phyloP scores from a whole-genome alignment of 805 yeast species.

The Saturnispora serradocipensis region DNA sequence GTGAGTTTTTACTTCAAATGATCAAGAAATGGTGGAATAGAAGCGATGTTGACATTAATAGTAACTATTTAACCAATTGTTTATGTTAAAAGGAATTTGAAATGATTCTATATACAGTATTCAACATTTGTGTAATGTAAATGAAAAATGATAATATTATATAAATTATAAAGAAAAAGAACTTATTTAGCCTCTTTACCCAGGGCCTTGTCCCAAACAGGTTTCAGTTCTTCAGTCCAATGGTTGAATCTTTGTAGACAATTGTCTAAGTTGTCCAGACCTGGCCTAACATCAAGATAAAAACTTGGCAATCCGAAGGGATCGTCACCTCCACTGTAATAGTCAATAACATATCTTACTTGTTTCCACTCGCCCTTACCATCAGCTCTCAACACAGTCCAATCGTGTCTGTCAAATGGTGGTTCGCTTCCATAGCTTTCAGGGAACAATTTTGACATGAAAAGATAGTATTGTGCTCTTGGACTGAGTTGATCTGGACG shows the following conservation, averaged over 20 bases:
- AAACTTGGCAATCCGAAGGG: constrained; percentile 85
- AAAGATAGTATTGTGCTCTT: constrained; percentile 62
- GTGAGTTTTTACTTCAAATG: constrained; percentile 35
- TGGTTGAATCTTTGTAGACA: constrained; percentile 60
- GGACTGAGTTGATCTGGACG: constrained; percentile 85
- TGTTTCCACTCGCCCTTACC: constrained; percentile 48
- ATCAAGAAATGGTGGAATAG: constrained; percentile 40
- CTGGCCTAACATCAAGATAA: constrained; percentile 91
- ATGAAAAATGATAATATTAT: not conserved
- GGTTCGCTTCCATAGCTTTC: constrained; percentile 61
- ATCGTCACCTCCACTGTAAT: constrained; percentile 87
- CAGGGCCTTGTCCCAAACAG: constrained; percentile 63
- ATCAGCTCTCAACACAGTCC: constrained; percentile 79
- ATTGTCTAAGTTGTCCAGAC: constrained; percentile 58
- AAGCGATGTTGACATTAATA: constrained; percentile 34
- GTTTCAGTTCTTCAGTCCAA: constrained; percentile 45
- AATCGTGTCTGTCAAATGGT: constrained; percentile 97
- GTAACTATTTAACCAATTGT: constrained; percentile 26
- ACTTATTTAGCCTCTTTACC: constrained; percentile 30
- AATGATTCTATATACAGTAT: not conserved
- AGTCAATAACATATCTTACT: constrained; percentile 90
- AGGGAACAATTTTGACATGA: constrained; percentile 65
- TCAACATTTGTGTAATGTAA: not conserved
- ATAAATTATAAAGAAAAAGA: not conserved
- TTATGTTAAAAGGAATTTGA: constrained; percentile 24